Evolutionary conservation across 495 filamentous ascomycete genomes (phyloP).

Genomic region (Neurospora cerealis): DNA sequence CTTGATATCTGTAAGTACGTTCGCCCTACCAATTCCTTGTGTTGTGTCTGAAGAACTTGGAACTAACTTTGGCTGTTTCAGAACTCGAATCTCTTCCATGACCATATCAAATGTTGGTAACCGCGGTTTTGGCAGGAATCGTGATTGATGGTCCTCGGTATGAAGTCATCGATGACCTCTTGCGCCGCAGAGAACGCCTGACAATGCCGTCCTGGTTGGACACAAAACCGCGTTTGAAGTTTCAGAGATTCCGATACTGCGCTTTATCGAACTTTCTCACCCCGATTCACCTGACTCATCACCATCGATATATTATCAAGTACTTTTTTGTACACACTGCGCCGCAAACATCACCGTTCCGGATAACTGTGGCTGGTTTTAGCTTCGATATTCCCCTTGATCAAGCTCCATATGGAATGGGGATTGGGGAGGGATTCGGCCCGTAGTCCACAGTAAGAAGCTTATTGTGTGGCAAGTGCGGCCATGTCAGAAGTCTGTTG

Average conservation of each 20-base stretch:
- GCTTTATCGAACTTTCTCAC: neutral
- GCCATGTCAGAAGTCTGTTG: neutral
- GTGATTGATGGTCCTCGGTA: neutral
- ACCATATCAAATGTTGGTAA: neutral
- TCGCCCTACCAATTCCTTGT: neutral
- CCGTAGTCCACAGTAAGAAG: neutral
- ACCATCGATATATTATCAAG: neutral
- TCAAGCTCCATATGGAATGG: neutral
- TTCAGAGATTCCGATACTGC: neutral
- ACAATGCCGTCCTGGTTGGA: neutral
- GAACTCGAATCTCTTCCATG: neutral
- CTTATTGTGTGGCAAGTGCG: neutral
- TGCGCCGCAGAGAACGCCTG: neutral
- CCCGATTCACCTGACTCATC: neutral
- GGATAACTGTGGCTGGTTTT: neutral
- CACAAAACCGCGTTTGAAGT: neutral
- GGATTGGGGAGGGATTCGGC: neutral
- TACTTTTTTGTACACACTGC: neutral
- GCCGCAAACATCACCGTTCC: neutral
- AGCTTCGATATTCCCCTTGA: neutral
- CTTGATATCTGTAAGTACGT: neutral
- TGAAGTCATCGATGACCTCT: neutral
- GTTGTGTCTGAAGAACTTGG: neutral
- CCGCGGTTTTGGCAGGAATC: neutral
- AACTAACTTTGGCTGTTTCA: neutral